Evolutionary conservation across 1,284 basidiomycete genomes (phyloP).

Genomic region (Paramarasmius palmivorus): DNA sequence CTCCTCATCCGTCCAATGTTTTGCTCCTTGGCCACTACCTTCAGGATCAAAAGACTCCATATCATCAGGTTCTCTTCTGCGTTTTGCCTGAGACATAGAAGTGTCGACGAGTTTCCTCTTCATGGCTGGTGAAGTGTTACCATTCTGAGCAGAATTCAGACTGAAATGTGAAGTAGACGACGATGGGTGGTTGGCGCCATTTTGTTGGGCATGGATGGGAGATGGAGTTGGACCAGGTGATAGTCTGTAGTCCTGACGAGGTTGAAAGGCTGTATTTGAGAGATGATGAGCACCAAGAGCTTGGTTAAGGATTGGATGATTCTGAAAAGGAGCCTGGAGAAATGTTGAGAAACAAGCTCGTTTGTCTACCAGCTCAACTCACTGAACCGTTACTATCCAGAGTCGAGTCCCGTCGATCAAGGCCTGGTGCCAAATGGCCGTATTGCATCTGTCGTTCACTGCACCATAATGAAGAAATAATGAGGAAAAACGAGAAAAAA

Average conservation of each 20-base stretch:
- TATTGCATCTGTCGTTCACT: slow-evolving; percentile 52
- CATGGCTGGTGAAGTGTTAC: slow-evolving; percentile 41
- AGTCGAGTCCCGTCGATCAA: slow-evolving; percentile 45
- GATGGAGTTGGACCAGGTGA: slow-evolving; percentile 31
- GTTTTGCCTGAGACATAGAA: slow-evolving; percentile 41
- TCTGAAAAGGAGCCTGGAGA: slow-evolving; percentile 43
- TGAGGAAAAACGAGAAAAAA: neutral
- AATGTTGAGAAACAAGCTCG: slow-evolving; percentile 12
- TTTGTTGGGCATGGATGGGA: slow-evolving; percentile 20
- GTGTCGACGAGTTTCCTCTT: slow-evolving; percentile 50
- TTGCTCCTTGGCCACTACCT: slow-evolving; percentile 55
- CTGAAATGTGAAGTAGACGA: slow-evolving; percentile 6
- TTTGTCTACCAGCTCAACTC: slow-evolving; percentile 11
- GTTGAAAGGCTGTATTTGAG: slow-evolving; percentile 24
- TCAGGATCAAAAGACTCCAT: slow-evolving; percentile 49
- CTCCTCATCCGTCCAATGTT: slow-evolving; percentile 80
- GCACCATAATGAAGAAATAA: slow-evolving; percentile 16
- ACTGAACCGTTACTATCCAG: slow-evolving; percentile 50
- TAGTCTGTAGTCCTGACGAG: slow-evolving; percentile 33
- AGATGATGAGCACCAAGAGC: slow-evolving; percentile 42
- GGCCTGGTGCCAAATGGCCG: slow-evolving; percentile 37
- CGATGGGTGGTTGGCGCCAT: slow-evolving; percentile 9
- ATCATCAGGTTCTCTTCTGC: slow-evolving; percentile 45
- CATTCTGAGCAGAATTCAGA: slow-evolving; percentile 5
- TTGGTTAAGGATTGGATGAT: slow-evolving; percentile 50